A percentile compares a stretch with the other conserved stretches of the same genome.
phyloP scores from a whole-genome alignment of 163 green algal genomes.

The Picocystis sp. region DNA sequence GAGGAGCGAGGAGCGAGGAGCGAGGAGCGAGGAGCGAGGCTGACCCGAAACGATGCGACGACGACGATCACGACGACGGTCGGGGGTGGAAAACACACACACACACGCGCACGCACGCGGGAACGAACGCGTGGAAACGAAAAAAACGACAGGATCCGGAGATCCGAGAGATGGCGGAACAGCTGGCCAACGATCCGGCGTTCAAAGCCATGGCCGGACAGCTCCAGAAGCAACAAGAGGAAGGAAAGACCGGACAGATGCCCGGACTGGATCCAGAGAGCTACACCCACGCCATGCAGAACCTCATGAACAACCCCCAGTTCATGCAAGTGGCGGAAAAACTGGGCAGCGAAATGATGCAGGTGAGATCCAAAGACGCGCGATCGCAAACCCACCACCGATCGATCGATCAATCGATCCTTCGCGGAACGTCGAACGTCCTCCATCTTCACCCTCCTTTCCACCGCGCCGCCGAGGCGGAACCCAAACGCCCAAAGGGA shows the following conservation, averaged over 20 bases:
- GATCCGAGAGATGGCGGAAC: conserved; percentile 85
- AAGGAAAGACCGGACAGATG: neutral
- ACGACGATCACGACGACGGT: no score
- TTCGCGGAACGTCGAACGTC: no score
- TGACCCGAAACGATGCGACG: neutral
- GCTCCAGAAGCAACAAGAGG: conserved; percentile 41
- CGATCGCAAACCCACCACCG: neutral
- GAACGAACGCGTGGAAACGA: no score
- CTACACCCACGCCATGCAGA: conserved; percentile 65
- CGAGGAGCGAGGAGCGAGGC: neutral
- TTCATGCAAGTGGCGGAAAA: conserved; percentile 93
- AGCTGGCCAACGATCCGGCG: conserved; percentile 75
- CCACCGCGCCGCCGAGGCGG: no score
- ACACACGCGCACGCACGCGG: no score
- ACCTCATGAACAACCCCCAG: conserved; percentile 81
- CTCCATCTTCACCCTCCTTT: no score
- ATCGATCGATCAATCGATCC: no score
- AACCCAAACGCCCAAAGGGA: no score
- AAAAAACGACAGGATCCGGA: conserved; percentile 41
- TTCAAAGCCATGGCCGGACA: conserved; percentile 75
- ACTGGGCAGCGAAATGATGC: conserved; percentile 80
- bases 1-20: neutral
- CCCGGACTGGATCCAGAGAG: conserved; percentile 17
- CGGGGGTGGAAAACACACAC: no score
- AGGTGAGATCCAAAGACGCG: conserved; percentile 8